Base-by-base conservation (phyloP, 768 basidiomycete genomes). In the Exidia glandulosa region DNA sequence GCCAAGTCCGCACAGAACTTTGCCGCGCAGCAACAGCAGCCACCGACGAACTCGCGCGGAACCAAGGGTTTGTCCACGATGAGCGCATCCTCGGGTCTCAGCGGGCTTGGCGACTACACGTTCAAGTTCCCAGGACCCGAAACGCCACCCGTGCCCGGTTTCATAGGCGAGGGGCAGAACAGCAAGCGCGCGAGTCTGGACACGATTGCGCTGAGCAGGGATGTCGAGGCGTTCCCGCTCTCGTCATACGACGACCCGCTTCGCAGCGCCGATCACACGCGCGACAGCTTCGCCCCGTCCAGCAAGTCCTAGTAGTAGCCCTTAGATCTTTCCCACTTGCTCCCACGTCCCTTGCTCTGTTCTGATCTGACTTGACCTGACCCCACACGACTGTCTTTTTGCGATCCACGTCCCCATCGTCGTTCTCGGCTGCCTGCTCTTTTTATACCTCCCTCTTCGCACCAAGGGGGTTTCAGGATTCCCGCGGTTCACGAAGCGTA, bases 221-320 rank as follows among this genome's bases (percentile, higher is more conserved):
- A 90, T 70, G 71, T 93, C 59, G 83, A 88, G 47, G 87, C 87
- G n/a, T 91, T 89, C 67, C 88, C 90, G 16, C 78, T 92, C 59
- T 82, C 81, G 32, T 90, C 88, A 66, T 86, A 90, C 66, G 66
- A 69, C 57, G 71, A 70, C 29, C 59, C 50, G n/a, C 25, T 55
- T 23, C 33, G 36, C n/a, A n/a, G n/a, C n/a, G n/a, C n/a, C n/a
- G n/a, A 45, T 45, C 41, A 14, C 16, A 23, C 19, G 19, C 41
- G 41, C 41, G 57, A 25, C 13, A 56, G 54, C 30, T 56, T 56
- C 25, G 54, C 41, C 10, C 10, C 41, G 9, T 45, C 41, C 12
- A 19, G 12, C 41, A 45, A 45, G 41, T 45, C 41, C 41, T 45
- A 45, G 41, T n/a, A n/a, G 41, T 23, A 45, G 23, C 41, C 41